phyloP scores from a whole-genome alignment of 164 flowering plant species.

The Vitis cinerea region DNA sequence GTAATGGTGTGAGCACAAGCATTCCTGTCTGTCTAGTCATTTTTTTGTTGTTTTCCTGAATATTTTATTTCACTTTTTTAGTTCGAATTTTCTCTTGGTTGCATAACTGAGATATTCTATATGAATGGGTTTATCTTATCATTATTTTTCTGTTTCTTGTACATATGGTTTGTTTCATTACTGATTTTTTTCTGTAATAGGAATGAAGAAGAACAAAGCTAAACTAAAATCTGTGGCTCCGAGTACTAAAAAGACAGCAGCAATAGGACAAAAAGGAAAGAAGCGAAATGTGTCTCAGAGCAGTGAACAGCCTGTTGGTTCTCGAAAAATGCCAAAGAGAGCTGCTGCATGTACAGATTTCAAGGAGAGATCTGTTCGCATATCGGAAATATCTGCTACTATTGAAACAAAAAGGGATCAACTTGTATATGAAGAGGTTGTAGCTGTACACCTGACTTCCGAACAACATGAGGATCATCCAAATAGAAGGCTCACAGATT shows the following conservation, averaged over 20 bases:
- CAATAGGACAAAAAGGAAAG: constrained; percentile 9
- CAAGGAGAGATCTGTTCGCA: constrained; percentile 53
- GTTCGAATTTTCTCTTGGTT: neutral
- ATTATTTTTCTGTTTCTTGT: neutral
- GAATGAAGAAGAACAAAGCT: constrained; percentile 15
- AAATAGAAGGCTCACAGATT: constrained; percentile 68
- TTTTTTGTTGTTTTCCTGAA: neutral
- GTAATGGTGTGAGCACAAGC: neutral
- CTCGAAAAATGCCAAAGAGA: constrained; percentile 65
- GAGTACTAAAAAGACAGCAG: constrained; percentile 1
- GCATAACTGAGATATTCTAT: neutral
- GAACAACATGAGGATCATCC: constrained; percentile 51
- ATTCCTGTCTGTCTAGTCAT: neutral
- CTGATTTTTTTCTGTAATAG: constrained; percentile 8
- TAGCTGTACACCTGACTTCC: constrained; percentile 58
- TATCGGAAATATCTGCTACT: constrained; percentile 35
- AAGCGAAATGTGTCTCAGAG: constrained; percentile 22
- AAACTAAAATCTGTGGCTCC: constrained; percentile 7
- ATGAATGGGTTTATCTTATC: neutral
- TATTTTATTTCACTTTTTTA: neutral
- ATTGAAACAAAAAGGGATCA: constrained; percentile 45
- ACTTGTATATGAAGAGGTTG: constrained; percentile 57
- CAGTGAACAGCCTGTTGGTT: constrained; percentile 13
- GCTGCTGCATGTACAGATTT: constrained; percentile 75
- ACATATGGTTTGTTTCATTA: neutral